phyloP scores from a whole-genome alignment of 2,329 filamentous ascomycete species.

The Aspergillus fructus region DNA sequence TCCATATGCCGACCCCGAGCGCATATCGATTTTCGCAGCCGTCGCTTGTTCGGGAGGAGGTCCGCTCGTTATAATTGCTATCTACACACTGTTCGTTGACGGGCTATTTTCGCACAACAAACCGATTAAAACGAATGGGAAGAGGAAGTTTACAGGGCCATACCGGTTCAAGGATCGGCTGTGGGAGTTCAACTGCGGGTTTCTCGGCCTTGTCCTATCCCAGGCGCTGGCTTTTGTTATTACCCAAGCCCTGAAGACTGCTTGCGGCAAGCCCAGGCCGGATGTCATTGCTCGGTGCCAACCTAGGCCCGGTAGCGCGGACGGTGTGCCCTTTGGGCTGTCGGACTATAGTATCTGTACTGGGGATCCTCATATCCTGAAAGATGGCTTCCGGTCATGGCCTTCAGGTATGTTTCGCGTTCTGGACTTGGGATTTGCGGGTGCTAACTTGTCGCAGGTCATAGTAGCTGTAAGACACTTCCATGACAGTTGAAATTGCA shows the following conservation, averaged over 20 bases:
- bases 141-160: conserved; percentile 43
- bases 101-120: conserved; percentile 57
- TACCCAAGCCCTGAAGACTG: conserved; percentile 58
- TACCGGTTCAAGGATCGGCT: conserved; percentile 57
- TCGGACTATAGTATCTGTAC: conserved; percentile 53
- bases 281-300: conserved; percentile 59
- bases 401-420: conserved; percentile 47
- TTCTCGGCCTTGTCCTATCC: conserved; percentile 56
- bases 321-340: conserved; percentile 41
- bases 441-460: conserved; percentile 22
- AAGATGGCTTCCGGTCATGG: conserved; percentile 61
- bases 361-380: conserved; percentile 50
- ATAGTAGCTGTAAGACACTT: conserved; percentile 22
- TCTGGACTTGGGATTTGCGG: not conserved
- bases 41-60: conserved; percentile 51
- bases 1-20: conserved; percentile 56
- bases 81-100: conserved; percentile 60
- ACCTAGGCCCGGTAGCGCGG: conserved; percentile 36
- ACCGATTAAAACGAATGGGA: conserved; percentile 34
- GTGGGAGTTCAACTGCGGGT: conserved; percentile 63
- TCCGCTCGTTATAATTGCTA: conserved; percentile 52
- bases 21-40: conserved; percentile 52
- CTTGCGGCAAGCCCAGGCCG: conserved; percentile 59
- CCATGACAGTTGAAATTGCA: not conserved
- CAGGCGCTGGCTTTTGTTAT: conserved; percentile 58